A percentile compares a stretch with the other conserved stretches of the same genome.
phyloP scores from a whole-genome alignment of 345 rosid genomes.

The Viola odorata region DNA sequence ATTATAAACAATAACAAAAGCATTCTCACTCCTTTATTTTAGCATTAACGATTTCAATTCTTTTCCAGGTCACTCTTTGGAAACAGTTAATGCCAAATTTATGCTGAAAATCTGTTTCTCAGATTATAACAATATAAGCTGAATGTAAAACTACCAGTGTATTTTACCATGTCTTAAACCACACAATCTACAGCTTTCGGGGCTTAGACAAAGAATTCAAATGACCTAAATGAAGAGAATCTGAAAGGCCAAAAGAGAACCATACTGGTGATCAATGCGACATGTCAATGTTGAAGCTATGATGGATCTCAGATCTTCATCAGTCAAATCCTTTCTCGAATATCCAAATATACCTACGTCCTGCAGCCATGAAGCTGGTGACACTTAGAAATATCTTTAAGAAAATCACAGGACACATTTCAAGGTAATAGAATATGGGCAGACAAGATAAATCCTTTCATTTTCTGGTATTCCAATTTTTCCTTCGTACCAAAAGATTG shows the following conservation, averaged over 20 bases:
- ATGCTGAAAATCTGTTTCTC: no score
- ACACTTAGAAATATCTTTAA: background rate
- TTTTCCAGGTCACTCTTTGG: no score
- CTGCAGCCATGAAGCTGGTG: conserved; percentile 28
- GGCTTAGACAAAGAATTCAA: background rate
- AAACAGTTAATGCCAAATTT: no score
- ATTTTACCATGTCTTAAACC: no score
- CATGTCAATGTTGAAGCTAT: conserved; percentile 66
- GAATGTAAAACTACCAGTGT: no score
- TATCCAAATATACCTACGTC: conserved; percentile 60
- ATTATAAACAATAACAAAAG: no score
- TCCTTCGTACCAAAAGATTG: no score
- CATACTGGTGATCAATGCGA: conserved; percentile 68
- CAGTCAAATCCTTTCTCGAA: conserved; percentile 65
- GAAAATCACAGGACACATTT: background rate
- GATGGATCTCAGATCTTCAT: conserved; percentile 62
- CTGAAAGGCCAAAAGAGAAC: conserved; percentile 14
- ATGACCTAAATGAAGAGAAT: background rate
- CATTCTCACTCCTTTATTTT: no score
- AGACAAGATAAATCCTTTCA: background rate
- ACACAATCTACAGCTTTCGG: no score
- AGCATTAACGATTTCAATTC: no score
- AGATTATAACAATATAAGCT: no score
- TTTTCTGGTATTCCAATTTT: background rate
- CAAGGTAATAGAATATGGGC: background rate